Base-by-base conservation (phyloP, 2,329 filamentous ascomycete genomes). In the Curvularia lunata region DNA sequence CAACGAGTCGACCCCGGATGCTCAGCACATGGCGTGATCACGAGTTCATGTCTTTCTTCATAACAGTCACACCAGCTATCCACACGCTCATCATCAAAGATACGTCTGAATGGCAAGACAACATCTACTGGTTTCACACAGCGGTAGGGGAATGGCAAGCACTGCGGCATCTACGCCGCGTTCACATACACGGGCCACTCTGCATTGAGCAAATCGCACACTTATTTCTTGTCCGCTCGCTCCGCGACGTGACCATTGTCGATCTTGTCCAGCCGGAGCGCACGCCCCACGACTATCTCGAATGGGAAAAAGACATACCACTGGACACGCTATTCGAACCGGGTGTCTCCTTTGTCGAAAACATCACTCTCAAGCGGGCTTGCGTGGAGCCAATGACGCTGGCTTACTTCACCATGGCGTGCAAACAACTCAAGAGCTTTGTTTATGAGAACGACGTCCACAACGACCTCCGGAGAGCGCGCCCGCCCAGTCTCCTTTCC, bases 201-300 rank as follows among this genome's bases (percentile, higher is more conserved):
- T 43, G 32, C 9, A 19, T 56, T n/a, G 49, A 56, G 42, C 48
- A 52, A 30, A 41, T 47, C 2, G 54, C 54, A 56, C 45, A 56
- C 37, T 37, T 56, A 10, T 56, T 56, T 42, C 49, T 52, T 16
- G 41, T 56, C 13, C 54, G 49, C 27, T 56, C 54, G 16, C 48
- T 56, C 25, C 43, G 37, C 27, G 12, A 48, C 13, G 18, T 56
- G 5, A 53, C 42, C 4, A 12, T 37, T 21, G 37, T 51, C 10
- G 54, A 56, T 25, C 16, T 56, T 5, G 42, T 56, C 16, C 42
- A 53, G 13, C n/a, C 32, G 8, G 34, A 48, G 21, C 48, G 34
- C 42, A 12, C 8, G 25, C 2, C 16, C 7, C 10, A 18, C 41
- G 23, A 37, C n/a, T 32, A 40, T 2, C 6, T 45, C 5, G 43